Base-by-base conservation (phyloP, 2,329 filamentous ascomycete species). In the Penicillium sumatraense region DNA sequence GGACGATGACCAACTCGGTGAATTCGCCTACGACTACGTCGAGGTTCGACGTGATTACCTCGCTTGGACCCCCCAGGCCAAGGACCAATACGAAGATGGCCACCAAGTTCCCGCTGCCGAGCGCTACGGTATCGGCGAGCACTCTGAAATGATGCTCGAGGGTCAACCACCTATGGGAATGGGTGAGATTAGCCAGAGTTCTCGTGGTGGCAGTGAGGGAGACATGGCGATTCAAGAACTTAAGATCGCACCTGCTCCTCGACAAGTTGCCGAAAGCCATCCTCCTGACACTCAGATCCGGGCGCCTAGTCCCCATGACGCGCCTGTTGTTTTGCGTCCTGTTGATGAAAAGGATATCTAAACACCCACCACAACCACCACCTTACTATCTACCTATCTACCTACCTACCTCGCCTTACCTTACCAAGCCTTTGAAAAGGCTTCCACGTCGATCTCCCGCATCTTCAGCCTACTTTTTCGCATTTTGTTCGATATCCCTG, bases 111-210 rank as follows among this genome's bases (percentile, higher is more conserved):
- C 84, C 3, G 81, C 82, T 53, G 80, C 80, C 40, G 80, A 86
- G 26, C 81, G 85, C 53, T 84, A 87, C 68, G 85, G 83, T 27
- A 85, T 84, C 57, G 73, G 75, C 14, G 80, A 84, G 61, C 85
- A 87, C 74, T 82, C 80, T 62, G 81, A 86, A 64, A 86, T 75
- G 73, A 69, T 87, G 84, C 75, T 67, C 24, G 65, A 71, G 29
- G 63, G 63, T 21, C 63, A 61, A 26, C 24, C 59, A 5, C 62
- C 62, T 7, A 65, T 62, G n/a, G 65, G 63, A 10, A 65, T 62
- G n/a, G 66, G 65, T 14, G 63, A 61, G 41, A 58, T 59, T 56
- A 65, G 64, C 52, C 68, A 68, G 57, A 66, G 65, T 48, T 72
- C 69, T 44, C 69, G 66, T 11, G 72, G 65, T 7, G 64, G 60